phyloP scores from a whole-genome alignment of 2,329 filamentous ascomycete genomes.

The Penicillium sp. region DNA sequence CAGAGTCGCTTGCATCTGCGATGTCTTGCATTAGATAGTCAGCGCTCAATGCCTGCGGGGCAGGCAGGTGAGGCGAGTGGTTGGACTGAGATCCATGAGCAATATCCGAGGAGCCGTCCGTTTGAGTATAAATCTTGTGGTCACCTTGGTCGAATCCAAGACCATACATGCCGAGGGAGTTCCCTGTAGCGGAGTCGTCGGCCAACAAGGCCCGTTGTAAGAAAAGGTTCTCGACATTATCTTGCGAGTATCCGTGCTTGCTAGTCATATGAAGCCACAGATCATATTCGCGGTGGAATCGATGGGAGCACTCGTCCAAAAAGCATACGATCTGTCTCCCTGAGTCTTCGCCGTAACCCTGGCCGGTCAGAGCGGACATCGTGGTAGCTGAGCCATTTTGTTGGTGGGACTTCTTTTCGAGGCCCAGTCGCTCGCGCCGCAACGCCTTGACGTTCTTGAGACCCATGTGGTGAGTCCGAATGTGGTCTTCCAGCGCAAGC shows the following conservation, averaged over 20 bases:
- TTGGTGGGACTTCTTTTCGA: conserved; percentile 14
- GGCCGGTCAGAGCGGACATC: conserved; percentile 57
- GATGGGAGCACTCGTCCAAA: conserved; percentile 51
- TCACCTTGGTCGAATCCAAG: conserved; percentile 35
- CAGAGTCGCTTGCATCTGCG: conserved; percentile 5
- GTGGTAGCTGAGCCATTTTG: conserved; percentile 28
- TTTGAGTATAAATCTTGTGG: conserved; percentile 7
- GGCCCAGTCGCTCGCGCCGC: conserved; percentile 37
- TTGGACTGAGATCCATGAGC: conserved; percentile 10
- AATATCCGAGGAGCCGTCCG: conserved; percentile 5
- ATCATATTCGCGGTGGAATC: conserved; percentile 61
- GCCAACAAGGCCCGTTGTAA: conserved; percentile 42
- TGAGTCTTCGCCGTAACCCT: conserved; percentile 55
- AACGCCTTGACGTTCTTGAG: conserved; percentile 48
- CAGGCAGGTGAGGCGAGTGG: conserved; percentile 1
- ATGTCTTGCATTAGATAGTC: conserved; percentile 31
- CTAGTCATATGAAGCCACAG: conserved; percentile 58
- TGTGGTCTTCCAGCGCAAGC: conserved; percentile 76
- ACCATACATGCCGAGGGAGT: conserved; percentile 40
- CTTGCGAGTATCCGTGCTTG: conserved; percentile 42
- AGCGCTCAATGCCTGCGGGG: conserved; percentile 7
- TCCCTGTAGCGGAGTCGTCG: conserved; percentile 28
- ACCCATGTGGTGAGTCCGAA: conserved; percentile 80
- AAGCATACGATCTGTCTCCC: conserved; percentile 56
- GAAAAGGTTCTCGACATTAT: conserved; percentile 44